These are phyloP conservation scores for Xylaria sp. DNA, from an alignment of 2,329 filamentous ascomycete species.

Conservation along the genomic window DNA sequence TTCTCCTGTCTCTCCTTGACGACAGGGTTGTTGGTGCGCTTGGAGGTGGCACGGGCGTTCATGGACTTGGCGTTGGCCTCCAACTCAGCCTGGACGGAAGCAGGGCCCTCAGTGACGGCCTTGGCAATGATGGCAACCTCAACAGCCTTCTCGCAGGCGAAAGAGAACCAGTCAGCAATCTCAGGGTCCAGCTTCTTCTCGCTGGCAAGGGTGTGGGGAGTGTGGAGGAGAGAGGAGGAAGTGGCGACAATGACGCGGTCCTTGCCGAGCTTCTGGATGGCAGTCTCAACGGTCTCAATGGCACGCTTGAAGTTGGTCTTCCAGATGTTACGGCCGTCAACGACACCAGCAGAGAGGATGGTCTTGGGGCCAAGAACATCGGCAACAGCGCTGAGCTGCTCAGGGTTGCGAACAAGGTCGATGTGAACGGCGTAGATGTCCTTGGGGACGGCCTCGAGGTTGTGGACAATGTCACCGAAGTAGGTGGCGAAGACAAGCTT, in stretches of 20 bases:
- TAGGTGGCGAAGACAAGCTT: constrained; percentile 91
- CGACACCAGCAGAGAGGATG: constrained; percentile 88
- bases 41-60: constrained; percentile 83
- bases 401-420: constrained; percentile 95
- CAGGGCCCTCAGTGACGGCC: constrained; percentile 89
- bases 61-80: constrained; percentile 96
- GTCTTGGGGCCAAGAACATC: constrained; percentile 81
- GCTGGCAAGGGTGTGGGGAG: constrained; percentile 92
- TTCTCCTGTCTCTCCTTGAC: constrained; percentile 95
- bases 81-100: constrained; percentile 77
- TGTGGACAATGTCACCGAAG: constrained; percentile 99
- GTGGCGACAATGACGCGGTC: constrained; percentile 95
- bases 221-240: constrained; percentile 96
- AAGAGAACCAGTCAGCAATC: constrained; percentile 97
- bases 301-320: constrained; percentile 98
- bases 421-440: constrained; percentile 82
- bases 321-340: constrained; percentile 99
- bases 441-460: constrained; percentile 82
- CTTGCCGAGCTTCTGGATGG: constrained; percentile 92
- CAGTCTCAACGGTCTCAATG: constrained; percentile 83
- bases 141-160: constrained; percentile 87
- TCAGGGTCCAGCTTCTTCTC: constrained; percentile 98
- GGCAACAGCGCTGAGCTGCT: constrained; percentile 86
- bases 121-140: constrained; percentile 94
- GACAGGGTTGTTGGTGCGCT: constrained; percentile 91